Evolutionary conservation across 768 basidiomycete species (phyloP).

Genomic region (Boletus pseudo-olivaceus): DNA sequence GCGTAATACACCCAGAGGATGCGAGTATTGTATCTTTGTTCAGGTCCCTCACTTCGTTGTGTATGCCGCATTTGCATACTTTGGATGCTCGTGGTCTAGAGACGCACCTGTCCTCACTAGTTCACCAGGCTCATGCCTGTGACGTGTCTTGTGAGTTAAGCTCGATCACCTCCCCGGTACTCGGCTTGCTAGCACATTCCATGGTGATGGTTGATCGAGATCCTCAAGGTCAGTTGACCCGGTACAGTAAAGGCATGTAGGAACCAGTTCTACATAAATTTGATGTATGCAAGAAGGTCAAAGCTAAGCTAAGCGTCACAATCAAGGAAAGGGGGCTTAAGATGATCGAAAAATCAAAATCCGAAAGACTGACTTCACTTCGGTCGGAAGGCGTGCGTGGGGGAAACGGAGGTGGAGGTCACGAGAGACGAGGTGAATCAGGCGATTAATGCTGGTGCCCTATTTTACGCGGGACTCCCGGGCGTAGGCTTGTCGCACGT

Average conservation of each 20-base stretch:
- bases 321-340: neutral
- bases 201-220: neutral
- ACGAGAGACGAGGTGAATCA: constrained; percentile 23
- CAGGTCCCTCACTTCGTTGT: constrained; percentile 1
- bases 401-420: constrained; percentile 28
- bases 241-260: neutral
- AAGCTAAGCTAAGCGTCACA: constrained; percentile 24
- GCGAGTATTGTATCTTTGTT: neutral
- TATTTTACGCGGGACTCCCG: constrained; percentile 46
- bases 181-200: neutral
- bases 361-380: constrained; percentile 42
- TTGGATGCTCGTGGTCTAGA: constrained; percentile 12
- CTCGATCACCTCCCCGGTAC: neutral
- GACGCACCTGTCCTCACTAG: constrained; percentile 6
- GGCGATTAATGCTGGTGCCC: constrained; percentile 15
- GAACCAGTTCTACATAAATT: constrained; percentile 1
- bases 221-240: neutral
- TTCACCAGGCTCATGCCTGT: neutral
- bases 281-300: constrained; percentile 30
- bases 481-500: constrained; percentile 76
- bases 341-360: constrained; percentile 18
- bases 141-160: neutral
- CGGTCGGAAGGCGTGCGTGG: constrained; percentile 46
- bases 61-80: constrained; percentile 3
- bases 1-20: constrained; percentile 16